A percentile compares a stretch with the other conserved stretches of the same genome.
These are phyloP conservation scores for Tephrocybe sp. DNA, from an alignment of 768 basidiomycete genomes.

Conservation along the genomic window DNA sequence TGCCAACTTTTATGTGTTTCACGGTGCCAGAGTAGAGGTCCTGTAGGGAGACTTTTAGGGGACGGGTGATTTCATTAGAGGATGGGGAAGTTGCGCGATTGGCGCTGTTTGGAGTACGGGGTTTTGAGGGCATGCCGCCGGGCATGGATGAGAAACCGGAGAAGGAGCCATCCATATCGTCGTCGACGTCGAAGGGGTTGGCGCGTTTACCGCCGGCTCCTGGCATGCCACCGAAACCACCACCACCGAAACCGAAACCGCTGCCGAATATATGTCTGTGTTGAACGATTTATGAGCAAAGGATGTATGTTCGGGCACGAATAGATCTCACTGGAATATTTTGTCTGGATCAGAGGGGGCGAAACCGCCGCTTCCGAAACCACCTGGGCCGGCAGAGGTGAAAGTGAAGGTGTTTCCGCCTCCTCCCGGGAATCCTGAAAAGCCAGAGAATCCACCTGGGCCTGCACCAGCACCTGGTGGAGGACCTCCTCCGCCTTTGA, in stretches of 20 bases:
- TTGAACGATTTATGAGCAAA: not conserved
- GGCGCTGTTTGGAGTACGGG: constrained; percentile 18
- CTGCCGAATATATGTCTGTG: constrained; percentile 57
- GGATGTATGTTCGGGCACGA: not conserved
- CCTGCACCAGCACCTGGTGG: constrained; percentile 50
- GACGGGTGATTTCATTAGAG: constrained; percentile 67
- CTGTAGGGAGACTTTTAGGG: constrained; percentile 80
- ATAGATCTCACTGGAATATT: constrained; percentile 76
- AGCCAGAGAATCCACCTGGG: constrained; percentile 37
- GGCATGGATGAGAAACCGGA: constrained; percentile 44
- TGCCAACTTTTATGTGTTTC: constrained; percentile 86
- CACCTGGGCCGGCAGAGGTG: constrained; percentile 47
- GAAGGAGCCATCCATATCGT: constrained; percentile 45
- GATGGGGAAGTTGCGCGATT: constrained; percentile 24
- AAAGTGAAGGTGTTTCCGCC: constrained; percentile 57
- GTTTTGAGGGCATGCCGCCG: constrained; percentile 29
- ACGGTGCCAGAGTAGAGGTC: constrained; percentile 83
- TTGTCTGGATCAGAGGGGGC: constrained; percentile 79
- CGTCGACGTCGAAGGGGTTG: constrained; percentile 40
- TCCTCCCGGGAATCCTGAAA: constrained; percentile 34
- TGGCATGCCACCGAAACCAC: constrained; percentile 27
- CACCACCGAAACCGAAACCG: constrained; percentile 22
- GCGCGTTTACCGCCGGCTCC: constrained; percentile 19
- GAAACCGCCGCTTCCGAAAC: constrained; percentile 75
- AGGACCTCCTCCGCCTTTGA: constrained; percentile 69